Evolutionary conservation across 495 filamentous ascomycete genomes (phyloP).

Genomic region (Neurospora terricola): DNA sequence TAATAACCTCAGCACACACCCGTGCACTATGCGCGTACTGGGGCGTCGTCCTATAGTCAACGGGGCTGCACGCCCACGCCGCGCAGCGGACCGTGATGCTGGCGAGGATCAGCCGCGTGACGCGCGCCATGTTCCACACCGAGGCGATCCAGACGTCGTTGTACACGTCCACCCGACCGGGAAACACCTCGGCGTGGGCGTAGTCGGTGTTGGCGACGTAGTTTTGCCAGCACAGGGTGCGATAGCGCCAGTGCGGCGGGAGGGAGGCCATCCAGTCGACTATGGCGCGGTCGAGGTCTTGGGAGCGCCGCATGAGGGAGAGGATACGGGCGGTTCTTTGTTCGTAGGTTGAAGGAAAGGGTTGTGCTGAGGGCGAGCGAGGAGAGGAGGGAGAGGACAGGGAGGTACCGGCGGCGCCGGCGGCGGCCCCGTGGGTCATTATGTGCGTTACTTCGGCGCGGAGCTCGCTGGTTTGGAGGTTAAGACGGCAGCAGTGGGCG

Average conservation of each 20-base stretch:
- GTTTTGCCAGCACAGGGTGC: constrained; percentile 38
- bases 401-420: constrained; percentile 27
- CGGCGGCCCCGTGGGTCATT: constrained; percentile 18
- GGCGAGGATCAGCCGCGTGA: constrained; percentile 34
- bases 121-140: constrained; percentile 37
- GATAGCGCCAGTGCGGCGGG: constrained; percentile 28
- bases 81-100: constrained; percentile 38
- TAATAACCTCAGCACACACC: constrained; percentile 32
- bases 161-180: constrained; percentile 42
- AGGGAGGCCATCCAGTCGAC: constrained; percentile 32
- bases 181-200: constrained; percentile 34
- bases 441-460: constrained; percentile 33
- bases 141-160: constrained; percentile 38
- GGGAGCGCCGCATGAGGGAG: constrained; percentile 30
- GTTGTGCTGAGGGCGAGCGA: neutral
- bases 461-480: constrained; percentile 36
- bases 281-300: constrained; percentile 32
- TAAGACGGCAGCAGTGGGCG: constrained; percentile 30
- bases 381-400: neutral
- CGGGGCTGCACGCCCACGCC: constrained; percentile 40
- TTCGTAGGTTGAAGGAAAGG: neutral
- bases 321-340: constrained; percentile 21
- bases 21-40: constrained; percentile 37
- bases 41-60: constrained; percentile 43
- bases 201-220: constrained; percentile 29